Evolutionary conservation across 345 rosid genomes (phyloP), one percentile per base, ranked within the genome.

Genomic region (Eutrema heterophyllum): DNA sequence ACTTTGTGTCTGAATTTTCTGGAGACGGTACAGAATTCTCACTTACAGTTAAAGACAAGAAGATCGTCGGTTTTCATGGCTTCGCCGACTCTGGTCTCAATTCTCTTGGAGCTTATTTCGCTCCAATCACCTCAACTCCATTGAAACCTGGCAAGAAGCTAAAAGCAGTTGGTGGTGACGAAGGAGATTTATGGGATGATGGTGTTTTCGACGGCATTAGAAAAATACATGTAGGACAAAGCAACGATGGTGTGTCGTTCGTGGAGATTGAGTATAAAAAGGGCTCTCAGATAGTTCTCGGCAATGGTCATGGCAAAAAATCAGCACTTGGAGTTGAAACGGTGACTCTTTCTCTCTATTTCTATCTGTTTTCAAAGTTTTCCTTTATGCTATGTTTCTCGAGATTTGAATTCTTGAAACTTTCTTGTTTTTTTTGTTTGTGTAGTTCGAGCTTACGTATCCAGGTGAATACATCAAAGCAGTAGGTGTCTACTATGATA

Each of bases 61-160:
- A 72, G 69, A 78, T 78, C 6, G 32, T 78, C 5, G 70, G 77
- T 3, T 78, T 78, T 13, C 81, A 72, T 44, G 77, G 81, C 5
- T 70, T 66, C 1, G 32, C 64, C 2, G 72, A 29, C 3, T 7
- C 48, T 5, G 39, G 51, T 16, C n/a, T 78, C 41, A 67, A 35
- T 35, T 59, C 77, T 50, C 62, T 78, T 43, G 77, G 81, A 66
- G 77, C 72, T 38, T 72, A 78, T 15, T 72, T 78, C 13, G 44
- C 15, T 11, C 73, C 73, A 0, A 50, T 48, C 11, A 6, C 67
- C 27, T 30, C 48, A 10, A 67, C 60, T 27, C 49, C 71, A 2
- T 14, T 53, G 26, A 51, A 16, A 12, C 10, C 78, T 11, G 14
- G 27, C 11, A 52, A 52, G 32, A 52, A 52, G 57, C 33, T 52